Percentiles rank a stretch among this genome's conserved stretches.
phyloP scores from a whole-genome alignment of 208 protist genomes.

The Borovskyia barvae region DNA sequence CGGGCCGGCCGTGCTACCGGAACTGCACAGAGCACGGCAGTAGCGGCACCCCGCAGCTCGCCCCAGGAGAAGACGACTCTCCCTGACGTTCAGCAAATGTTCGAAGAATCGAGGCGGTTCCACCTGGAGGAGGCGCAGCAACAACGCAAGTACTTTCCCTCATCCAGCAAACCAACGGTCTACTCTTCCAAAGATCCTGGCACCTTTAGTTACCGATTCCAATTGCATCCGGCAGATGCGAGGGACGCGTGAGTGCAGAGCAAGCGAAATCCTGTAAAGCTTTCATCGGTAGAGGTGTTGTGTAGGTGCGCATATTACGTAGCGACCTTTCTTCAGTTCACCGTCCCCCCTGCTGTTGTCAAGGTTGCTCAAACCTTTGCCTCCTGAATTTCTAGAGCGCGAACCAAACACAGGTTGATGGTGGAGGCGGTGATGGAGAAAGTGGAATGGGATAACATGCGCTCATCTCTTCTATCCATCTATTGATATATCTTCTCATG shows the following conservation, averaged over 20 bases:
- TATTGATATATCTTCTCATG: too few species aligned
- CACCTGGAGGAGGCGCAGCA: conserved; percentile 54
- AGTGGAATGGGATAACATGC: too few species aligned
- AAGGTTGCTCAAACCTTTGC: too few species aligned
- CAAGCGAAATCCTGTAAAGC: background rate
- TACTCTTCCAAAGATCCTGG: conserved; percentile 50
- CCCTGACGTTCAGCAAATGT: conserved; percentile 57
- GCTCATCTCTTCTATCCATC: too few species aligned
- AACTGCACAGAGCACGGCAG: background rate
- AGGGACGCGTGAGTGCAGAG: background rate
- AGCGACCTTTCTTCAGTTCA: too few species aligned
- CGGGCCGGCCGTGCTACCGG: background rate
- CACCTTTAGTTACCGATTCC: conserved; percentile 70
- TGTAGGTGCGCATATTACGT: too few species aligned
- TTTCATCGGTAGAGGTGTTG: background rate
- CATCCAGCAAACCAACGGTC: conserved; percentile 14
- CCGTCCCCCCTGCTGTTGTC: too few species aligned
- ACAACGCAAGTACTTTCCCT: conserved; percentile 47
- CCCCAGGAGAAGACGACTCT: conserved; percentile 10
- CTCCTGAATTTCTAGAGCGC: too few species aligned
- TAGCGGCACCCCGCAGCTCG: background rate
- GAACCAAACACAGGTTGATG: too few species aligned
- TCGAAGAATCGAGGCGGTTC: conserved; percentile 60
- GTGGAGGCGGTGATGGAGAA: too few species aligned
- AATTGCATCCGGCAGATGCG: conserved; percentile 7